These are phyloP conservation scores for Pestalotiopsis sp. DNA, from an alignment of 2,329 filamentous ascomycete species.

Conservation along the genomic window DNA sequence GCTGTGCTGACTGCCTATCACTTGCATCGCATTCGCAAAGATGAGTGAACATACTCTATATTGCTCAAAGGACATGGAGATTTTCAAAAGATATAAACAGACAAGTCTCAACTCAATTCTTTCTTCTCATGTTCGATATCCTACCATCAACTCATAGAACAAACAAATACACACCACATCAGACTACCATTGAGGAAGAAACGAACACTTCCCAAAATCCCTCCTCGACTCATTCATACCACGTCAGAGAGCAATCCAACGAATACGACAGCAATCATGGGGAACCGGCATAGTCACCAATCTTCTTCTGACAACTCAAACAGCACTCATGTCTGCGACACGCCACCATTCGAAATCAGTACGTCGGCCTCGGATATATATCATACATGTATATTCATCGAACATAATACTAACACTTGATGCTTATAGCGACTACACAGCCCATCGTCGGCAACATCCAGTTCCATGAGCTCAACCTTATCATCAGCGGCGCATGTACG, in stretches of 20 bases:
- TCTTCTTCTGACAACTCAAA: not conserved
- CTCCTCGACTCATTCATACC: not conserved
- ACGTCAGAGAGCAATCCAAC: not conserved
- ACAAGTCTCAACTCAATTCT: not conserved
- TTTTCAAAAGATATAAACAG: not conserved
- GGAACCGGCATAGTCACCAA: slow-evolving; percentile 1
- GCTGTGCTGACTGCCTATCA: not conserved
- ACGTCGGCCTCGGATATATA: not conserved
- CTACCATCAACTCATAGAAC: not conserved
- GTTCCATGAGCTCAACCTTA: slow-evolving; percentile 9
- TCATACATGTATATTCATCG: not conserved
- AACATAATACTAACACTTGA: not conserved
- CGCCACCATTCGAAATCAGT: slow-evolving; percentile 4
- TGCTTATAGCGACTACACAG: not conserved
- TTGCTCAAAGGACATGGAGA: not conserved
- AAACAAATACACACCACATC: not conserved
- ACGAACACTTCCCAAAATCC: not conserved
- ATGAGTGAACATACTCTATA: not conserved
- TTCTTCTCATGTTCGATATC: not conserved
- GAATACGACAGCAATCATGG: not conserved
- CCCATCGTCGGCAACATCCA: not conserved
- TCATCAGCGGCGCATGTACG: slow-evolving; percentile 8
- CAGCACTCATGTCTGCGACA: slow-evolving; percentile 10
- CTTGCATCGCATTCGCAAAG: not conserved
- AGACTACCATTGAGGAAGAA: too few relatives aligned